These are phyloP conservation scores for Fraxinus dipetala DNA, from an alignment of 305 asterid species.

Conservation along the genomic window DNA sequence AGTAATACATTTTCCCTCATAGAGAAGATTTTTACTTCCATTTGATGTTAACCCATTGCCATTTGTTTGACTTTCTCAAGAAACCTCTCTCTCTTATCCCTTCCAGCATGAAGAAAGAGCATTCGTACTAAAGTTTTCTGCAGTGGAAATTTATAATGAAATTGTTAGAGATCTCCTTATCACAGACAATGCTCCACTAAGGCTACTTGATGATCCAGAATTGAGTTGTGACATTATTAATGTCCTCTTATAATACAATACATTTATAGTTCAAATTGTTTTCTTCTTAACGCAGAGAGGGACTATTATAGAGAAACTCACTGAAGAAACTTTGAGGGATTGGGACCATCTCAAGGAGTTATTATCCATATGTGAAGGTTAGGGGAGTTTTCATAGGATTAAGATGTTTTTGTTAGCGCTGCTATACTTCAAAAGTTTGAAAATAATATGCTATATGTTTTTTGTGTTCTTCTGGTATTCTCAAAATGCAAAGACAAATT, in stretches of 20 bases:
- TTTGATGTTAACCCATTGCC: conserved; percentile 4
- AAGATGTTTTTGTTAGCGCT: background rate
- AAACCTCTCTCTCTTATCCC: conserved; percentile 12
- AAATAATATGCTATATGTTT: conserved; percentile 13
- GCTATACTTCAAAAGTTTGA: conserved; percentile 1
- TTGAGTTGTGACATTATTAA: conserved; percentile 42
- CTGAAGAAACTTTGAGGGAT: conserved; percentile 90
- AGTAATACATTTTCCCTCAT: background rate
- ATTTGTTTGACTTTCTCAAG: conserved; percentile 7
- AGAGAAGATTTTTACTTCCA: conserved; percentile 13
- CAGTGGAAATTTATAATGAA: conserved; percentile 94
- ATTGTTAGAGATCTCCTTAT: conserved; percentile 90
- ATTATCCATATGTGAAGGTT: conserved; percentile 81
- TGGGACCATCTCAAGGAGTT: conserved; percentile 85
- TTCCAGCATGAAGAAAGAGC: conserved; percentile 89
- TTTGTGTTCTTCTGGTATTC: conserved; percentile 13
- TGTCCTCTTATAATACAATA: conserved; percentile 5
- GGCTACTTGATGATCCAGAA: conserved; percentile 98
- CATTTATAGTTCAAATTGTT: conserved; percentile 19
- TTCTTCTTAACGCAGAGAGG: conserved; percentile 56
- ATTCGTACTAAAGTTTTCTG: conserved; percentile 81
- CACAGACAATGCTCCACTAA: conserved; percentile 64
- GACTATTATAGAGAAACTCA: conserved; percentile 78
- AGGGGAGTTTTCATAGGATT: conserved; percentile 5
- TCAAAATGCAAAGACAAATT: conserved; percentile 72